Conservation (phyloP, 495 filamentous ascomycete genomes). For the Xylaria palmicola region DNA sequence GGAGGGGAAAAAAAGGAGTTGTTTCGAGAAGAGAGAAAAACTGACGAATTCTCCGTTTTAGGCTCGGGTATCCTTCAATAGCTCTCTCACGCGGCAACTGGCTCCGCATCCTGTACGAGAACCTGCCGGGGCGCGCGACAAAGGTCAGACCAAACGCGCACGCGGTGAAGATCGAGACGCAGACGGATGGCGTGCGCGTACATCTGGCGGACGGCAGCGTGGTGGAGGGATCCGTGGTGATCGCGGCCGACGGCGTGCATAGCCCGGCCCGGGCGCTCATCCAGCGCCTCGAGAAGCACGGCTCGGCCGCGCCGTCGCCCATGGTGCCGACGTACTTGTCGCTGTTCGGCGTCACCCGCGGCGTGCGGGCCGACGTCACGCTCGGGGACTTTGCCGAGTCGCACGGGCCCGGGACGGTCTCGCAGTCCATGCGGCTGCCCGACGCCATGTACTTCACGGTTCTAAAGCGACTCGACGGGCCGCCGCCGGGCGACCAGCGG, state of each 20-base stretch:
- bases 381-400: conserved; percentile 23
- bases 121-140: conserved; percentile 24
- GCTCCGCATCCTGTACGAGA: conserved; percentile 34
- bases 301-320: conserved; percentile 4
- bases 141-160: conserved; percentile 28
- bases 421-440: conserved; percentile 23
- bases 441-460: conserved; percentile 40
- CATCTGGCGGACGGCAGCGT: conserved; percentile 37
- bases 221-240: conserved; percentile 42
- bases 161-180: conserved; percentile 30
- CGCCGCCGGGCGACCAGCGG: conserved; percentile 11
- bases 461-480: conserved; percentile 20
- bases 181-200: conserved; percentile 28
- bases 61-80: conserved; percentile 13
- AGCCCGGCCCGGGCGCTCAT: conserved; percentile 47
- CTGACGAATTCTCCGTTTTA: background rate
- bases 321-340: conserved; percentile 32
- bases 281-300: conserved; percentile 22
- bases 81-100: conserved; percentile 35
- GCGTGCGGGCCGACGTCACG: conserved; percentile 12
- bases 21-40: background rate
- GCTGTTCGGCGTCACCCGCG: conserved; percentile 39
- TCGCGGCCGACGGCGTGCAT: conserved; percentile 51
- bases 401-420: conserved; percentile 27
- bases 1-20: too few species aligned